Percentiles rank a stretch among this genome's conserved stretches.
phyloP scores from a whole-genome alignment of 441 rosid genomes.

The Adansonia rubrostipa region DNA sequence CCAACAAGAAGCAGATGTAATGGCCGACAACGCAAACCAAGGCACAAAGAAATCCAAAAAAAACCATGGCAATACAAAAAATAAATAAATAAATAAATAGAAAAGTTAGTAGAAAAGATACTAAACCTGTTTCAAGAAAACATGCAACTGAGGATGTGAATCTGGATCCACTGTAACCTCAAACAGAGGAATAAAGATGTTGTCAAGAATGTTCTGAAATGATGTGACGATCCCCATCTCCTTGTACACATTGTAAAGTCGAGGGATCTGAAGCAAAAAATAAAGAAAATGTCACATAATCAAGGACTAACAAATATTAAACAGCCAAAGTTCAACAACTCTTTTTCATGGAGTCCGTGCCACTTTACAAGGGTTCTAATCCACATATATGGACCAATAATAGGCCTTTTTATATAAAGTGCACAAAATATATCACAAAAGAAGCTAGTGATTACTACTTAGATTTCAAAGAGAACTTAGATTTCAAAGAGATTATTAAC shows the following conservation, averaged over 20 bases:
- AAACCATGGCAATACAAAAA: constrained; percentile 7
- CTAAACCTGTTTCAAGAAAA: constrained; percentile 88
- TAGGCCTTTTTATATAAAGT: not conserved
- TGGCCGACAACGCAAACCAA: not conserved
- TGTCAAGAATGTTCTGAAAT: constrained; percentile 97
- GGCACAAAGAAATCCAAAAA: constrained; percentile 15
- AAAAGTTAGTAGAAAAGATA: constrained; percentile 13
- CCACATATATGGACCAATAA: not conserved
- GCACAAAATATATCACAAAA: constrained; percentile 7
- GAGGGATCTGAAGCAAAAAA: constrained; percentile 74
- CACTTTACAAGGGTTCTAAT: not conserved
- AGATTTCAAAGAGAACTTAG: constrained; percentile 15
- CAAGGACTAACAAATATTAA: not conserved
- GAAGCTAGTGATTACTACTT: constrained; percentile 20
- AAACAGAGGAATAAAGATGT: constrained; percentile 92
- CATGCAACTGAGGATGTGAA: constrained; percentile 98
- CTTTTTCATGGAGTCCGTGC: not conserved
- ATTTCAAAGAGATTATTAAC: constrained; percentile 19
- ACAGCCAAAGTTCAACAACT: not conserved
- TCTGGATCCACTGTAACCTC: constrained; percentile 98
- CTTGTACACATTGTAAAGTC: constrained; percentile 94
- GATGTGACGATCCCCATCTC: constrained; percentile 99
- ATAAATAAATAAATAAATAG: not conserved
- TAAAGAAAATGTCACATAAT: constrained; percentile 19
- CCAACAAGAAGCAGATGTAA: constrained; percentile 4